Conservation (phyloP, 805 yeast species). For the Hanseniaspora osmophila region DNA sequence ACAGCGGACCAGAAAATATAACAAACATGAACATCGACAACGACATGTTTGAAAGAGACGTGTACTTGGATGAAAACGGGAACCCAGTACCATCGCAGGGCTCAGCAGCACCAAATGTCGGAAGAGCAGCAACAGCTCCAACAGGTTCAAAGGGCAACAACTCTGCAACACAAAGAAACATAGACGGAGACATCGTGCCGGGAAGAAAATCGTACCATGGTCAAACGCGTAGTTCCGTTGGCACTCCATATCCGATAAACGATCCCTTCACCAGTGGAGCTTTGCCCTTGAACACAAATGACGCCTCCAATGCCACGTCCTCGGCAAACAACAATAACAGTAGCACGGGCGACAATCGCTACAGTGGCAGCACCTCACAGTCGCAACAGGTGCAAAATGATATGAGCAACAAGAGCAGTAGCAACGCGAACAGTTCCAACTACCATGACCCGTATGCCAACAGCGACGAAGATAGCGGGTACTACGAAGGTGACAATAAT, state of each 20-base stretch:
- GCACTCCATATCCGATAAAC: too few species aligned
- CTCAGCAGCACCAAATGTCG: neutral
- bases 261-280: too few species aligned
- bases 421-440: neutral
- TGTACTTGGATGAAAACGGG: neutral
- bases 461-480: neutral
- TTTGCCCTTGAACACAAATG: too few species aligned
- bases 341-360: too few species aligned
- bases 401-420: neutral
- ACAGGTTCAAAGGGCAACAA: neutral
- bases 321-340: too few species aligned
- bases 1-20: too few species aligned
- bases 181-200: neutral
- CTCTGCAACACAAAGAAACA: neutral
- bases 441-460: neutral
- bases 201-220: neutral
- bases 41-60: neutral
- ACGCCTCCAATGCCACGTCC: too few species aligned
- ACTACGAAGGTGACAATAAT: constrained; percentile 14
- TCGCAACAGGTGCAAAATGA: neutral
- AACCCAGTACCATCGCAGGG: neutral
- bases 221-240: neutral
- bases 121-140: neutral
- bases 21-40: neutral
- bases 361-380: neutral